These are phyloP conservation scores for Microbotryum saponariae DNA, from an alignment of 1,284 basidiomycete species.

Conservation along the genomic window DNA sequence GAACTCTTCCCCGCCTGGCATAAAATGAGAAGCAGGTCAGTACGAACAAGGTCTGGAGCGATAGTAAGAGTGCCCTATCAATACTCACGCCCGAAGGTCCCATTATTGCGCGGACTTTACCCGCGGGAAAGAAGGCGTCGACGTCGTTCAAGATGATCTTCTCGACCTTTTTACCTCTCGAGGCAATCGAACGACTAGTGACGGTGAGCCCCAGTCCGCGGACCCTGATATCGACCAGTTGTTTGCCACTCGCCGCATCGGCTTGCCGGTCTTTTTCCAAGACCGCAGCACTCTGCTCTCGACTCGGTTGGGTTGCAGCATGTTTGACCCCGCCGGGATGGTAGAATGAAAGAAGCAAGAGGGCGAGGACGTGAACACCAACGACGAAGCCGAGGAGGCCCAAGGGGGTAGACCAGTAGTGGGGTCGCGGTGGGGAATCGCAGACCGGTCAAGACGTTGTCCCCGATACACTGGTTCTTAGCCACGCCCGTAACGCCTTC, in stretches of 20 bases:
- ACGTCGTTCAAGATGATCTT: conserved; percentile 46
- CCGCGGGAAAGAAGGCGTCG: conserved; percentile 45
- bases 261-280: background rate
- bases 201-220: conserved; percentile 30
- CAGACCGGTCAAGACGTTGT: conserved; percentile 44
- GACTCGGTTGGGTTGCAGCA: conserved; percentile 36
- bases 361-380: conserved; percentile 40
- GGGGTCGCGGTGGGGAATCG: conserved; percentile 37
- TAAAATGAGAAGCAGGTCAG: background rate
- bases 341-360: conserved; percentile 40
- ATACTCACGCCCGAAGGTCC: conserved; percentile 25
- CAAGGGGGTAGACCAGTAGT: conserved; percentile 43
- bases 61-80: background rate
- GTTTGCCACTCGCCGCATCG: background rate
- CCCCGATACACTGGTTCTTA: conserved; percentile 43
- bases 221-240: conserved; percentile 17
- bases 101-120: conserved; percentile 48
- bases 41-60: too few relatives aligned
- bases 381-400: conserved; percentile 43
- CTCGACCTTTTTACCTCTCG: background rate
- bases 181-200: background rate
- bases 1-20: conserved; percentile 48
- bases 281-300: too few relatives aligned
- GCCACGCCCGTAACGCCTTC: conserved; percentile 39
- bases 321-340: conserved; percentile 45